phyloP scores from a whole-genome alignment of 2,329 filamentous ascomycete genomes.

The Rutstroemia sp. region DNA sequence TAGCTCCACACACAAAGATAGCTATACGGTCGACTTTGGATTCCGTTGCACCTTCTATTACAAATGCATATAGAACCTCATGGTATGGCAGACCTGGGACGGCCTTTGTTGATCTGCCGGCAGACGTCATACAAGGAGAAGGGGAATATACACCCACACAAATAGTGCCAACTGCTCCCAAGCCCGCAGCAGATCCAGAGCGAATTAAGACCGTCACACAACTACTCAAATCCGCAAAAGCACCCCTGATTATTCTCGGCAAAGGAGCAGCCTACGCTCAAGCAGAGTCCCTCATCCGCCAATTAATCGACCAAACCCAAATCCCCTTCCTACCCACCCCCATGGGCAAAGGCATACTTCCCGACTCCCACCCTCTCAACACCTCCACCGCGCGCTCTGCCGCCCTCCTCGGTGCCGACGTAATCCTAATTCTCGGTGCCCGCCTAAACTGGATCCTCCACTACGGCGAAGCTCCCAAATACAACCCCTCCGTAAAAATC shows the following conservation, averaged over 20 bases:
- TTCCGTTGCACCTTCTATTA: conserved; percentile 39
- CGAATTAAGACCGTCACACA: conserved; percentile 27
- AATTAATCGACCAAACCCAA: conserved; percentile 38
- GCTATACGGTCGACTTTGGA: conserved; percentile 38
- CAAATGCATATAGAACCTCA: conserved; percentile 43
- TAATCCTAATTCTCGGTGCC: conserved; percentile 47
- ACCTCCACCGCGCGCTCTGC: conserved; percentile 45
- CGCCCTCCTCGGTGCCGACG: conserved; percentile 45
- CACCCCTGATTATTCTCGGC: conserved; percentile 46
- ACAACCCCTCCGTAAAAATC: conserved; percentile 41
- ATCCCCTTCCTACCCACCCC: conserved; percentile 51
- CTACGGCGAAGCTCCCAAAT: conserved; percentile 47
- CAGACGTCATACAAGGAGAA: conserved; percentile 44
- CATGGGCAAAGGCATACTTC: conserved; percentile 51
- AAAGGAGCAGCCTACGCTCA: conserved; percentile 49
- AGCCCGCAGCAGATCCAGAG: conserved; percentile 37
- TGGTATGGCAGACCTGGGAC: conserved; percentile 48
- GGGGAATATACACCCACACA: conserved; percentile 20
- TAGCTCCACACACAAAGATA: conserved; percentile 46
- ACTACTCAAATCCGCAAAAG: conserved; percentile 40
- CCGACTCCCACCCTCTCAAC: conserved; percentile 46
- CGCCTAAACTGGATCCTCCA: conserved; percentile 53
- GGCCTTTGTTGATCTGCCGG: conserved; percentile 47
- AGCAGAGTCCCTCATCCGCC: conserved; percentile 38
- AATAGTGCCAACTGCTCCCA: conserved; percentile 34